Evolutionary conservation across 192 early-diverging fungal species (phyloP).

Genomic region (Phlyctochytrium arcticum): DNA sequence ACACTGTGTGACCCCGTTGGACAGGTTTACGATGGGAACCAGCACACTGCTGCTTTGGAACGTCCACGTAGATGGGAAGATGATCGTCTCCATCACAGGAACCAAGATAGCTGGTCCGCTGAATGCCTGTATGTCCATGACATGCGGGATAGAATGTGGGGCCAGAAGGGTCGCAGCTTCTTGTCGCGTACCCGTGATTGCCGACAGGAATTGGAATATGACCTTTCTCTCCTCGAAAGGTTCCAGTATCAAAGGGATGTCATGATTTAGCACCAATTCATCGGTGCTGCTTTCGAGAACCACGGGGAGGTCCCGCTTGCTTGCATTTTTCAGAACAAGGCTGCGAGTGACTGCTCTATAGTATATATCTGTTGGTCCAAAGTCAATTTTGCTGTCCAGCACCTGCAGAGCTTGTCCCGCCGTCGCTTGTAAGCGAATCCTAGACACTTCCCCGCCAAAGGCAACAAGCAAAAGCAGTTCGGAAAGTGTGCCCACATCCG

Average conservation of each 20-base stretch:
- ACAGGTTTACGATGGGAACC: slow-evolving; percentile 45
- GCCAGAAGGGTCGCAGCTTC: slow-evolving; percentile 39
- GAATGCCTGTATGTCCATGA: slow-evolving; percentile 29
- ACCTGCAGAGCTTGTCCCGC: slow-evolving; percentile 30
- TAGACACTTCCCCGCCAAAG: slow-evolving; percentile 41
- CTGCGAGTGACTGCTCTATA: slow-evolving; percentile 32
- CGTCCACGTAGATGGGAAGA: slow-evolving; percentile 30
- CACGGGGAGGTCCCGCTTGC: slow-evolving; percentile 29
- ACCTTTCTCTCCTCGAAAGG: slow-evolving; percentile 36
- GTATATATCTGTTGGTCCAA: slow-evolving; percentile 53
- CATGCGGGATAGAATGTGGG: slow-evolving; percentile 21
- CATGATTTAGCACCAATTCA: slow-evolving; percentile 44
- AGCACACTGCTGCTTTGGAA: slow-evolving; percentile 9
- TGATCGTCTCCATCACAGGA: slow-evolving; percentile 45
- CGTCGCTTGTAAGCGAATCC: slow-evolving; percentile 14
- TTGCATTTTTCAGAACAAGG: slow-evolving; percentile 33
- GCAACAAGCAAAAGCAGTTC: slow-evolving; percentile 39
- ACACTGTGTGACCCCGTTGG: slow-evolving; percentile 14
- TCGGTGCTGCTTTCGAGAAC: slow-evolving; percentile 25
- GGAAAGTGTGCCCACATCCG: slow-evolving; percentile 4
- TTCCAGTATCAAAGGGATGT: slow-evolving; percentile 25
- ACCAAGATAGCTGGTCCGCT: slow-evolving; percentile 42
- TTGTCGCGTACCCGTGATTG: slow-evolving; percentile 36
- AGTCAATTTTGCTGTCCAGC: slow-evolving; percentile 45
- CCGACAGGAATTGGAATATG: slow-evolving; percentile 33